These are phyloP conservation scores for Aspergillus aculeatus DNA, from an alignment of 2,329 filamentous ascomycete genomes.

Conservation along the genomic window DNA sequence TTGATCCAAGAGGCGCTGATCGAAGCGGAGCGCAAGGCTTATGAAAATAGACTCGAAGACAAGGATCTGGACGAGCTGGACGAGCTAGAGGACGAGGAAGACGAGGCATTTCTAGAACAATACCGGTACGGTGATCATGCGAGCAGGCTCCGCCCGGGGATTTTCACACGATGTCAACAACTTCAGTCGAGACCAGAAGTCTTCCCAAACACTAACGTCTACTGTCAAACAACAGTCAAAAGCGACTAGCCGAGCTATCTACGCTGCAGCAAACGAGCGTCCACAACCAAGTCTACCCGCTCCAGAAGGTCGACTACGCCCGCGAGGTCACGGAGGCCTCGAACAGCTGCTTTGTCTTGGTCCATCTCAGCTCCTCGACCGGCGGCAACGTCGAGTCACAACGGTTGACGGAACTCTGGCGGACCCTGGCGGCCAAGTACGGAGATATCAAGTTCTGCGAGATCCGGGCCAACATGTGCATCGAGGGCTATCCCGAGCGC, in stretches of 20 bases:
- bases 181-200: too few relatives aligned
- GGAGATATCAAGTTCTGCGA: slow-evolving; percentile 98
- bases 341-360: slow-evolving; percentile 64
- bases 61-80: slow-evolving; percentile 93
- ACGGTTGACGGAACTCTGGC: slow-evolving; percentile 81
- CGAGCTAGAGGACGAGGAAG: slow-evolving; percentile 91
- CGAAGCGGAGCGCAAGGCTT: slow-evolving; percentile 76
- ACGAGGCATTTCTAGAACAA: slow-evolving; percentile 83
- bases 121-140: slow-evolving; percentile 59
- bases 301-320: slow-evolving; percentile 92
- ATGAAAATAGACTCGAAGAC: slow-evolving; percentile 89
- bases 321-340: slow-evolving; percentile 91
- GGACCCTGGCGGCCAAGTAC: slow-evolving; percentile 77
- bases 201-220: too few relatives aligned
- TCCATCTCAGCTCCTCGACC: slow-evolving; percentile 76
- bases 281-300: slow-evolving; percentile 86
- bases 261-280: slow-evolving; percentile 72
- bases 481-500: slow-evolving; percentile 91
- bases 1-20: slow-evolving; percentile 92
- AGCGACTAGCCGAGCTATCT: slow-evolving; percentile 79
- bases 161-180: too few relatives aligned
- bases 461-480: slow-evolving; percentile 86
- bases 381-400: slow-evolving; percentile 83
- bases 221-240: slow-evolving; percentile 52
- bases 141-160: too few relatives aligned